Percentiles rank a stretch among this genome's conserved stretches.
phyloP scores from a whole-genome alignment of 2,329 filamentous ascomycete species.

The Teratosphaeria pseudoeucalypti region DNA sequence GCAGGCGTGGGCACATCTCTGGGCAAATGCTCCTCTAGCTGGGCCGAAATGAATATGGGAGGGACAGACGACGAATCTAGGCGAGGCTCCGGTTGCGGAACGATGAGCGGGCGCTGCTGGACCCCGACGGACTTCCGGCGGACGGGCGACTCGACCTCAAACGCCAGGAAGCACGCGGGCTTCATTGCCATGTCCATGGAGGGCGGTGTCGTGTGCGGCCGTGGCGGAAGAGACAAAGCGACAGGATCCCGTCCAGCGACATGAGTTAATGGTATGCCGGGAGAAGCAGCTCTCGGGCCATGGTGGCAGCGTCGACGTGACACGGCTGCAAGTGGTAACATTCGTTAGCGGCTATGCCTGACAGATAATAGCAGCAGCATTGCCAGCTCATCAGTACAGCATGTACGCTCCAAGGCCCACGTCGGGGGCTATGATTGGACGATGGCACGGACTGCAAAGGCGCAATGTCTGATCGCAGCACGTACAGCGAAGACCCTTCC shows the following conservation, averaged over 20 bases:
- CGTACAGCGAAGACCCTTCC: conserved; percentile 14
- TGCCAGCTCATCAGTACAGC: conserved; percentile 26
- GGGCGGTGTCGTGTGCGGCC: conserved; percentile 5
- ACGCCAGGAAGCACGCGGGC: conserved; percentile 6
- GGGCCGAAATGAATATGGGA: not conserved
- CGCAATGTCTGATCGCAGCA: conserved; percentile 3
- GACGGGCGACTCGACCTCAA: conserved; percentile 2
- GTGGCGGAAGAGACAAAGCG: conserved; percentile 1
- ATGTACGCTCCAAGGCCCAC: conserved; percentile 10
- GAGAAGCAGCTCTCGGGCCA: conserved; percentile 16
- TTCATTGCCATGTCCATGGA: conserved; percentile 9
- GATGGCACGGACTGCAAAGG: conserved; percentile 5
- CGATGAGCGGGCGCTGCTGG: not conserved
- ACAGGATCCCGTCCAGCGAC: conserved; percentile 9
- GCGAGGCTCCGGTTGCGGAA: not conserved
- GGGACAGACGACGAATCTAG: not conserved
- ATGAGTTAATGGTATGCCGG: conserved; percentile 14
- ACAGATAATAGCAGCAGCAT: conserved; percentile 19
- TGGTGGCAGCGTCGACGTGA: conserved; percentile 18
- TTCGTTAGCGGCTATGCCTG: conserved; percentile 22
- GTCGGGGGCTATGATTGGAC: conserved; percentile 17
- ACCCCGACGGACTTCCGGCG: not conserved
- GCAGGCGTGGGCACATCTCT: not conserved
- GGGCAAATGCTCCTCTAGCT: not conserved
- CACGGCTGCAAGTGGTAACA: conserved; percentile 22